Conservation (phyloP, 2,329 filamentous ascomycete genomes). For the Endocalyx cinctus region DNA sequence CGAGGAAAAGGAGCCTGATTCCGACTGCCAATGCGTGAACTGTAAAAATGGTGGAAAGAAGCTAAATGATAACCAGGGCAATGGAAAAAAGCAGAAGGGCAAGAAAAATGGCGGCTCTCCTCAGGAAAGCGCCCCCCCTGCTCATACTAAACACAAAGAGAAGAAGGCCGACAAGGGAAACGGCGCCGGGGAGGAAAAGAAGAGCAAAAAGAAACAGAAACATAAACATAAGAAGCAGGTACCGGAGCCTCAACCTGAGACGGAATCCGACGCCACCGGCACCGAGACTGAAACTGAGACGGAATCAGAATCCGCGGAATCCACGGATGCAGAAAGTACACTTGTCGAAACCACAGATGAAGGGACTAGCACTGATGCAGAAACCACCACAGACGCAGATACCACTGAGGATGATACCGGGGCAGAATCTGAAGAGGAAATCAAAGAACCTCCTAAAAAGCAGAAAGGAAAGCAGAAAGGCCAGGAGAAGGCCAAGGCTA, state of each 20-base stretch:
- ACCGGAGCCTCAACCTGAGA: neutral
- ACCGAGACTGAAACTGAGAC: neutral
- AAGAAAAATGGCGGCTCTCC: slow-evolving; percentile 2
- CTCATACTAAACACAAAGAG: slow-evolving; percentile 2
- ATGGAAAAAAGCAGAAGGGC: slow-evolving; percentile 8
- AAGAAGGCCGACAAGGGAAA: slow-evolving; percentile 1
- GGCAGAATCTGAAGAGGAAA: neutral
- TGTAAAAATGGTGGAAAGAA: slow-evolving; percentile 24
- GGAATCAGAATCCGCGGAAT: neutral
- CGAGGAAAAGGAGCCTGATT: slow-evolving; percentile 29
- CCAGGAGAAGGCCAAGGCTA: slow-evolving; percentile 3
- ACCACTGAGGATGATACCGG: slow-evolving; percentile 2
- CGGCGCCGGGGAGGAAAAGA: neutral
- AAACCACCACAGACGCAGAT: slow-evolving; percentile 3
- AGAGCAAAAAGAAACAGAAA: neutral
- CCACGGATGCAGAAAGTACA: neutral
- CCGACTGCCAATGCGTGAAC: slow-evolving; percentile 29
- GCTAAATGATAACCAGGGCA: slow-evolving; percentile 22
- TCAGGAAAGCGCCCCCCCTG: neutral
- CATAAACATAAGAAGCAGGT: neutral
- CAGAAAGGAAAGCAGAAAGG: slow-evolving; percentile 6
- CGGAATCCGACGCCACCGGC: neutral
- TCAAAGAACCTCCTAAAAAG: slow-evolving; percentile 1
- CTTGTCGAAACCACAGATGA: slow-evolving; percentile 3
- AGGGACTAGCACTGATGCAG: slow-evolving; percentile 6